Conservation (phyloP, 352 stramenopile species). For the Phytophthora europaea region DNA sequence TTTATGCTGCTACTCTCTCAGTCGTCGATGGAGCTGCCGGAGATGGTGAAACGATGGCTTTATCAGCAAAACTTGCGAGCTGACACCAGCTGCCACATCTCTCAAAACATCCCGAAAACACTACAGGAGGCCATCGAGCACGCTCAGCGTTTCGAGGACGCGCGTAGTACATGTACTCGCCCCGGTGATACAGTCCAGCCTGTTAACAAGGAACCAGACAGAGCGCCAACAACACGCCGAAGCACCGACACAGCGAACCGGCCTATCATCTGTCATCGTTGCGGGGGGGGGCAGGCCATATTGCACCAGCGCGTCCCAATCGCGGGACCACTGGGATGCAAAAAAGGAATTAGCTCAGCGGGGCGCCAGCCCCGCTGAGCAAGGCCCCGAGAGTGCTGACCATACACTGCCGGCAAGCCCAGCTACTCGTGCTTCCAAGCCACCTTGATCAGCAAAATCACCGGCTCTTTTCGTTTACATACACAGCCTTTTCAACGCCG, state of each 20-base stretch:
- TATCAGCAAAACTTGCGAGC: neutral
- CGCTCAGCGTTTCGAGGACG: neutral
- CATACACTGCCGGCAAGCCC: neutral
- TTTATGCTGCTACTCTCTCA: neutral
- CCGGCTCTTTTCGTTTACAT: conserved; percentile 1
- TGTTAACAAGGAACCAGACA: neutral
- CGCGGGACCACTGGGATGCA: neutral
- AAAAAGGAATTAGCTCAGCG: conserved; percentile 6
- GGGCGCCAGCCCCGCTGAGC: conserved; percentile 1
- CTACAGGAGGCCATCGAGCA: neutral
- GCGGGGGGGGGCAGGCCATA: neutral
- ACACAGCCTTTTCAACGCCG: neutral
- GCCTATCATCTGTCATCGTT: neutral
- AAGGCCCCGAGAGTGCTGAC: neutral
- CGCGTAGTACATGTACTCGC: neutral
- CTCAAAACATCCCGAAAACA: neutral
- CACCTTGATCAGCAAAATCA: neutral
- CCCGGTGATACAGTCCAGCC: neutral
- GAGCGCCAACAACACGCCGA: neutral
- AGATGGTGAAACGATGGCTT: neutral
- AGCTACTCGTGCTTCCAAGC: neutral
- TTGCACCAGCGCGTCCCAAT: conserved; percentile 4
- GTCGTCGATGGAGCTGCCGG: neutral
- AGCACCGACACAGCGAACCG: neutral
- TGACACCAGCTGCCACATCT: conserved; percentile 1